A percentile compares a stretch with the other conserved stretches of the same genome.
Conservation (phyloP, 768 basidiomycete genomes). For the Gymnopilus junonius region DNA sequence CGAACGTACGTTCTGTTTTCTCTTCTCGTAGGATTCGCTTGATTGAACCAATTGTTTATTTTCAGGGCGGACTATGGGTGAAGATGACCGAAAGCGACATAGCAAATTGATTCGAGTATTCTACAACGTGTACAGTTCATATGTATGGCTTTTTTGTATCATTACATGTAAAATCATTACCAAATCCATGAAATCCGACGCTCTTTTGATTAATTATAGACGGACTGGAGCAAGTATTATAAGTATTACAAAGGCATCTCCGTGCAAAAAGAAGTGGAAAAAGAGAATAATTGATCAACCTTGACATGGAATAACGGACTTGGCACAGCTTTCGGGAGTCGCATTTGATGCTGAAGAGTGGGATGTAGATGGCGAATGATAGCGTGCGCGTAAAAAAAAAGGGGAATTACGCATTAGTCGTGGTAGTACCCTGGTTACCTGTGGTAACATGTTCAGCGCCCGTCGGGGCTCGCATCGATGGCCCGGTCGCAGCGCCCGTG, state of each 20-base stretch:
- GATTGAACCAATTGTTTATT: not conserved
- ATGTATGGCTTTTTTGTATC: not conserved
- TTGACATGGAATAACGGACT: not conserved
- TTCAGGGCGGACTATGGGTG: conserved; percentile 60
- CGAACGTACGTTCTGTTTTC: conserved; percentile 36
- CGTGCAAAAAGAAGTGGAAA: not conserved
- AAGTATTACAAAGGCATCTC: not conserved
- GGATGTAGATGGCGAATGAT: not conserved
- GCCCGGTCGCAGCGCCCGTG: no score
- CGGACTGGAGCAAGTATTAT: not conserved
- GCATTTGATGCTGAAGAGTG: not conserved
- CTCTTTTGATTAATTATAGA: not conserved
- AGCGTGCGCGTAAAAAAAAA: not conserved
- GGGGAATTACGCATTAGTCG: not conserved
- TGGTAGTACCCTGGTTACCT: not conserved
- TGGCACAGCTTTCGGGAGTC: not conserved
- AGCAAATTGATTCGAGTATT: not conserved
- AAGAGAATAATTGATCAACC: not conserved
- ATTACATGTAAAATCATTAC: not conserved
- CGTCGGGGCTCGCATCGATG: conserved; percentile 7
- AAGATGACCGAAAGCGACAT: conserved; percentile 45
- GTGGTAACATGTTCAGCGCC: not conserved
- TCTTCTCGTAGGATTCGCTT: not conserved
- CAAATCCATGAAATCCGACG: not conserved
- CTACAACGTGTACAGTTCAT: not conserved